phyloP scores from a whole-genome alignment of 2,329 filamentous ascomycete genomes.

The Colletotrichum sp. region DNA sequence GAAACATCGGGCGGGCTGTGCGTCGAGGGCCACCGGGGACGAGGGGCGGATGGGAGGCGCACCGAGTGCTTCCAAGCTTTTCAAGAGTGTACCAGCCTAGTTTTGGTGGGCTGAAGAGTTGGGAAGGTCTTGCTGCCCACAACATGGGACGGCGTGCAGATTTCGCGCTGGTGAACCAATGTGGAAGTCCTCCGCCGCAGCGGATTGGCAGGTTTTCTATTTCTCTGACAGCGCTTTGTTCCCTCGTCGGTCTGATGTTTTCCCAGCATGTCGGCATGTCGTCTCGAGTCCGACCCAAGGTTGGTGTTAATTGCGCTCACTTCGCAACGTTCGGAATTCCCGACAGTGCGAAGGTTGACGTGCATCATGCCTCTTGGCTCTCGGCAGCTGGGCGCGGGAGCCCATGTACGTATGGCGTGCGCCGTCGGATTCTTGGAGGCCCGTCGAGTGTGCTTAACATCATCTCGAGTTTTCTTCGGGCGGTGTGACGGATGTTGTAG shows the following conservation, averaged over 20 bases:
- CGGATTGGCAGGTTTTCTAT: background rate
- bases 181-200: background rate
- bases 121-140: background rate
- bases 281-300: background rate
- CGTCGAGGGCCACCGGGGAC: background rate
- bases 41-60: background rate
- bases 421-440: background rate
- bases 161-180: conserved; percentile 10
- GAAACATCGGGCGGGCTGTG: conserved; percentile 17
- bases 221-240: background rate
- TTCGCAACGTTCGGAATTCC: background rate
- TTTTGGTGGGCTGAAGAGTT: background rate
- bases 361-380: background rate
- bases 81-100: background rate
- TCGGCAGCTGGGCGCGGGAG: background rate
- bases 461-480: background rate
- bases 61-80: background rate
- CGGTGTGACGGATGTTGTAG: background rate
- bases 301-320: background rate
- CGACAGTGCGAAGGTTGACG: background rate
- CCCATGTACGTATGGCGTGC: background rate
- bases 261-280: background rate
- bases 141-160: background rate
- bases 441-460: background rate
- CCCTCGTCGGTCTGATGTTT: background rate